Percentiles rank a stretch among this genome's conserved stretches.
Evolutionary conservation across 208 protist species (phyloP).

Genomic region (Perkinsela sp.): DNA sequence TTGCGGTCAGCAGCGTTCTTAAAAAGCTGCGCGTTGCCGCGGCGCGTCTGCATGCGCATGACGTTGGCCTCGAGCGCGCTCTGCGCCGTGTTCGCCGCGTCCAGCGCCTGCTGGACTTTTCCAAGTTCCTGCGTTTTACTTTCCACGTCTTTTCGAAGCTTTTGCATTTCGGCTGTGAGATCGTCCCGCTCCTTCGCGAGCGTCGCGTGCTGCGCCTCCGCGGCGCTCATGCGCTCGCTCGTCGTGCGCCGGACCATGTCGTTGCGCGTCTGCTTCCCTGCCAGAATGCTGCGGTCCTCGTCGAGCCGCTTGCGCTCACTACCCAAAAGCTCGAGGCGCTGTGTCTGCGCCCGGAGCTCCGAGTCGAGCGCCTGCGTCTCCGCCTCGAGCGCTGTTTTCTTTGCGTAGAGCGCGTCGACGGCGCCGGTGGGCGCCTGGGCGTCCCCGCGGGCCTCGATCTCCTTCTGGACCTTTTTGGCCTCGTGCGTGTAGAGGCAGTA

Average conservation of each 20-base stretch:
- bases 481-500: constrained; percentile 55
- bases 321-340: background rate
- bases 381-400: constrained; percentile 22
- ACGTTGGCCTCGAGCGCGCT: constrained; percentile 16
- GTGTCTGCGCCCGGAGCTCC: constrained; percentile 12
- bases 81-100: constrained; percentile 6
- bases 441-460: background rate
- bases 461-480: constrained; percentile 1
- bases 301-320: constrained; percentile 12
- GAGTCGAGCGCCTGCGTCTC: constrained; percentile 17
- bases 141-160: constrained; percentile 9
- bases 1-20: constrained; percentile 57
- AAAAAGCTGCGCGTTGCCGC: constrained; percentile 61
- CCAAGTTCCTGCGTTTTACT: constrained; percentile 13
- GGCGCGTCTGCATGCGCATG: constrained; percentile 47
- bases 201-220: constrained; percentile 12
- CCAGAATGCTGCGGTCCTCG: constrained; percentile 17
- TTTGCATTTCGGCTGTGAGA: constrained; percentile 13
- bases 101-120: constrained; percentile 10
- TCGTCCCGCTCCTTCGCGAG: constrained; percentile 23
- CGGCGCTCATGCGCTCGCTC: constrained; percentile 9
- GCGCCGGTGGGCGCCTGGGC: background rate
- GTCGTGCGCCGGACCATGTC: constrained; percentile 27
- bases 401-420: constrained; percentile 3
- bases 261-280: constrained; percentile 19